phyloP scores from a whole-genome alignment of 192 early-diverging fungal species.

The Backusella macrospora region DNA sequence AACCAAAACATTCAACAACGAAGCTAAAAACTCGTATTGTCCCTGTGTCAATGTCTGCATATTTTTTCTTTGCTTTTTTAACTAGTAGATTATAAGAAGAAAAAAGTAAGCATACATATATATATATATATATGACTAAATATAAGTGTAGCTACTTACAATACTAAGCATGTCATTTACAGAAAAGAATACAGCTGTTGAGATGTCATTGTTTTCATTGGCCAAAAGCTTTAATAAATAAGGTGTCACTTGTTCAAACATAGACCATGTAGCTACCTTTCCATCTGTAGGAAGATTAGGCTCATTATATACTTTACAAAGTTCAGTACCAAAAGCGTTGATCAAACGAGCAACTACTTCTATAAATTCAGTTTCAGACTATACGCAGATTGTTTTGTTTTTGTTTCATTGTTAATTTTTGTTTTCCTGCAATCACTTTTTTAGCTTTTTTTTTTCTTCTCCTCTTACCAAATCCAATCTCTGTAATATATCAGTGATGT shows the following conservation, averaged over 20 bases:
- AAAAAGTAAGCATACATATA: background rate
- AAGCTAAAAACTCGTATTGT: conserved; percentile 53
- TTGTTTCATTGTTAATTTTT: background rate
- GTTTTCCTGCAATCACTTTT: background rate
- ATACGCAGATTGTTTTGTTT: background rate
- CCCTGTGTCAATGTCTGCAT: conserved; percentile 45
- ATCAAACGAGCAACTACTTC: conserved; percentile 71
- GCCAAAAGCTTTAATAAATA: conserved; percentile 78
- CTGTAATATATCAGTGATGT: conserved; percentile 54
- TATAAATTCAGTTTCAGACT: conserved; percentile 65
- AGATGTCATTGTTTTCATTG: conserved; percentile 83
- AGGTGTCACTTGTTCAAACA: conserved; percentile 78
- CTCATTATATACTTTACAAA: conserved; percentile 68
- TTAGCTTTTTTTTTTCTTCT: background rate
- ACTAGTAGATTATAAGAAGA: conserved; percentile 39
- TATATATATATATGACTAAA: no score
- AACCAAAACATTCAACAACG: conserved; percentile 69
- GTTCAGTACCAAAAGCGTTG: conserved; percentile 73
- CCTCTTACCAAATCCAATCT: conserved; percentile 49
- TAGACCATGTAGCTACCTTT: conserved; percentile 58
- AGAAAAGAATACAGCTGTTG: conserved; percentile 78
- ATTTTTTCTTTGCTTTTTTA: conserved; percentile 59
- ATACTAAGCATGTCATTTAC: conserved; percentile 70
- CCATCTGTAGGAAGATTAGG: conserved; percentile 31
- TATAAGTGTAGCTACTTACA: conserved; percentile 50